Percentiles rank a stretch among this genome's conserved stretches.
Evolutionary conservation across 75 land plant species (phyloP).

Genomic region (Cryptomeria japonica): DNA sequence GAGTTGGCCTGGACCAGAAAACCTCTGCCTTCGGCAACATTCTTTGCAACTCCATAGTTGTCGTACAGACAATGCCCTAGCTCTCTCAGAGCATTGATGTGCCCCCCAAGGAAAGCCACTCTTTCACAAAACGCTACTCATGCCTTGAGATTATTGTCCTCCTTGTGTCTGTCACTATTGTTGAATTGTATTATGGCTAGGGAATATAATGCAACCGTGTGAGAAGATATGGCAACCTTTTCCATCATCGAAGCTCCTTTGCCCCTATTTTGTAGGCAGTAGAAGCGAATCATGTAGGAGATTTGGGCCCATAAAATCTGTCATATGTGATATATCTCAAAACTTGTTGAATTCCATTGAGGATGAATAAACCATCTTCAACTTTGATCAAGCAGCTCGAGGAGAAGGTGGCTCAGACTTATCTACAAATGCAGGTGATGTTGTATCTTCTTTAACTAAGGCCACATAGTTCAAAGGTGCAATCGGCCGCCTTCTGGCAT

Average conservation of each 20-base stretch:
- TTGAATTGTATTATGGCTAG: constrained; percentile 89
- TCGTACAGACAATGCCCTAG: constrained; percentile 90
- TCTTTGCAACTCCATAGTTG: constrained; percentile 63
- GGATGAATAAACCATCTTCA: too few species aligned
- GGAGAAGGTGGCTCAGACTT: constrained; percentile 78
- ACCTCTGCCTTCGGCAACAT: constrained; percentile 47
- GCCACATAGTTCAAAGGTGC: constrained; percentile 76
- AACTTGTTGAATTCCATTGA: too few species aligned
- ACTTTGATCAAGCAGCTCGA: background rate
- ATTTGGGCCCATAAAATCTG: too few species aligned
- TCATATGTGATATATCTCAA: too few species aligned
- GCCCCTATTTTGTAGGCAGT: constrained; percentile 51
- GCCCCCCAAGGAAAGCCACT: constrained; percentile 75
- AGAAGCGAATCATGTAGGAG: constrained; percentile 82
- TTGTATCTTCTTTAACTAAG: constrained; percentile 66
- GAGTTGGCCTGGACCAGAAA: constrained; percentile 66
- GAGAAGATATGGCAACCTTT: constrained; percentile 72
- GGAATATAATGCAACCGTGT: constrained; percentile 83
- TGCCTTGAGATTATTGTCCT: constrained; percentile 82
- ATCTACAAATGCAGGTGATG: constrained; percentile 52
- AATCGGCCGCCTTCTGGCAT: constrained; percentile 53
- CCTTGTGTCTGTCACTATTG: constrained; percentile 82
- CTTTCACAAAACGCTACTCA: constrained; percentile 83
- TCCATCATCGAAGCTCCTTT: constrained; percentile 77
- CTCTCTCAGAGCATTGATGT: constrained; percentile 85